Base-by-base conservation (phyloP, 2,329 filamentous ascomycete genomes). In the Monilinia aucupariae region DNA sequence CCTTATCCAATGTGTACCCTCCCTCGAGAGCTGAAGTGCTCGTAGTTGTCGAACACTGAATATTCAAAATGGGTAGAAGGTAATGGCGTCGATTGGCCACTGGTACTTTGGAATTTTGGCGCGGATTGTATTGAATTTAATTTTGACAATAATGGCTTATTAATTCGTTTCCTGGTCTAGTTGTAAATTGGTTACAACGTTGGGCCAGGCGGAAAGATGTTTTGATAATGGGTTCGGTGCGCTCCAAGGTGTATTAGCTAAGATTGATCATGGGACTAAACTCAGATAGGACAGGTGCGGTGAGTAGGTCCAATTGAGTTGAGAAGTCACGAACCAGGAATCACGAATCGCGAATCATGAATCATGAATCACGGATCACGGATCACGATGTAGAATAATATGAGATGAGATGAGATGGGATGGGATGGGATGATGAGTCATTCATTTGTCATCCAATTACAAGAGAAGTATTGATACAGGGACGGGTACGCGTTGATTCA, bases 211-310 rank as follows among this genome's bases (percentile, higher is more conserved):
- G 48, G 53, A 43, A 45, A 39, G 41, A 45, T 45, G 43, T 45
- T 45, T 20, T 54, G 52, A 45, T 45, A 22, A 45, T 45, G 43
- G 43, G 43, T 22, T 56, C 25, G n/a, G n/a, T n/a, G n/a, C 53
- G 37, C 50, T 52, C 50, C 52, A 55, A 55, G 52, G 8, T 30
- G 52, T 43, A 20, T 55, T 45, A 45, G 53, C 53, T 55, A 55
- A 45, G 53, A 43, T 45, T n/a, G 6, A 10, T n/a, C 32, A 22
- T 25, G 20, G 1, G 1, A 25, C 53, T 56, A 56, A 56, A 10
- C 53, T 45, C 34, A 25, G 47, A 56, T 45, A 47, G 53, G 53
- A 20, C 45, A 56, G 53, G 53, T 25, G 53, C 15, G 13, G 13
- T 15, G 13, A 9, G 39, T 22, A 55, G n/a, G n/a, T n/a, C 39